These are phyloP conservation scores for Withania somnifera DNA, from an alignment of 305 asterid genomes.

Conservation along the genomic window DNA sequence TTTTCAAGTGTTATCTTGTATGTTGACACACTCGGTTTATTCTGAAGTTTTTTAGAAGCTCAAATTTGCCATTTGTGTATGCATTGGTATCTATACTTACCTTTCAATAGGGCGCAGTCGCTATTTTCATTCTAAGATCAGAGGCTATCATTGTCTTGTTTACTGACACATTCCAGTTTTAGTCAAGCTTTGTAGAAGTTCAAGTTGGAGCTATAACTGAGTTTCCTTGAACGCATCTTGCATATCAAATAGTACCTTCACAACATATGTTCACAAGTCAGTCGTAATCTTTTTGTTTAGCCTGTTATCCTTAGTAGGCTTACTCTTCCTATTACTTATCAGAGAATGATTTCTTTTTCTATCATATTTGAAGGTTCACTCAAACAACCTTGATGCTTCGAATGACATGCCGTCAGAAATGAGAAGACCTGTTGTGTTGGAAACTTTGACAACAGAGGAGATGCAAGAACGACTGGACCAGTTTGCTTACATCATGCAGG, in stretches of 20 bases:
- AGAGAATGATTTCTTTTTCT: neutral
- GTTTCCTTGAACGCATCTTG: neutral
- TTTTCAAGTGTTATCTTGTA: neutral
- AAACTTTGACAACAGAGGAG: conserved; percentile 44
- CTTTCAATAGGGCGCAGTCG: too few relatives aligned
- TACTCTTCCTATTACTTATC: neutral
- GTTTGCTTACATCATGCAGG: conserved; percentile 66
- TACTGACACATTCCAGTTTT: neutral
- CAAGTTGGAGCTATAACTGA: neutral
- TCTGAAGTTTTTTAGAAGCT: neutral
- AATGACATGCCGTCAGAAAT: conserved; percentile 10
- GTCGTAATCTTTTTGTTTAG: neutral
- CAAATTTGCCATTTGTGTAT: too few relatives aligned
- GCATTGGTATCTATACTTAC: too few relatives aligned
- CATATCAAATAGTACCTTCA: neutral
- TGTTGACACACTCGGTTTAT: neutral
- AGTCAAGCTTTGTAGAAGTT: neutral
- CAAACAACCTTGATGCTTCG: neutral
- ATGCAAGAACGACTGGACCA: conserved; percentile 78
- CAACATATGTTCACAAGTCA: neutral
- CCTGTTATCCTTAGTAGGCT: neutral
- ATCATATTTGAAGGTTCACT: conserved; percentile 10
- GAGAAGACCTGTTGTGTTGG: conserved; percentile 15
- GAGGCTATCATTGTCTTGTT: neutral
- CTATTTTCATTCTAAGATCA: too few relatives aligned